Conservation (phyloP, 1,139 yeast species). For the Sugiyamaella sp. region DNA sequence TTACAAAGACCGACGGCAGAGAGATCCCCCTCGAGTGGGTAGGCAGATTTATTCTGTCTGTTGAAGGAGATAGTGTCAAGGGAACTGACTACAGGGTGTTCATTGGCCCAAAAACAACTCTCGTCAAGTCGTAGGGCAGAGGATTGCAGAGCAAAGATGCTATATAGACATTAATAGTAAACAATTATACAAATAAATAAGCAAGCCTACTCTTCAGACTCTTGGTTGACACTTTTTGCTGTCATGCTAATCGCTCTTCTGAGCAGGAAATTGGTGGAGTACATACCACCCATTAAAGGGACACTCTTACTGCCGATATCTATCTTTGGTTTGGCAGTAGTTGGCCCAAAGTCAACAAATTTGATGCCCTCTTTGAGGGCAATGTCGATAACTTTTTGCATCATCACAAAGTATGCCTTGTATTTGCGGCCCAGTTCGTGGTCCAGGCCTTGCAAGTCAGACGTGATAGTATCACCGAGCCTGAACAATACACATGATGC, state of each 20-base stretch:
- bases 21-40: constrained; percentile 9
- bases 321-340: constrained; percentile 47
- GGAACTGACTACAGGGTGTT: constrained; percentile 8
- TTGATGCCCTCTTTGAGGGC: constrained; percentile 47
- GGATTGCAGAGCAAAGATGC: not conserved
- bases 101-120: constrained; percentile 12
- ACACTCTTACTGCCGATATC: constrained; percentile 49
- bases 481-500: constrained; percentile 51
- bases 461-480: constrained; percentile 51
- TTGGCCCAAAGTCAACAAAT: constrained; percentile 51
- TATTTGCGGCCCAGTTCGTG: constrained; percentile 47
- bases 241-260: constrained; percentile 17
- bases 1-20: constrained; percentile 14
- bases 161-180: not conserved
- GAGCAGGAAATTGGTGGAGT: constrained; percentile 18
- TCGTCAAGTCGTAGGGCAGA: not conserved
- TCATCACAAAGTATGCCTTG: constrained; percentile 53
- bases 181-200: not conserved
- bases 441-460: constrained; percentile 51
- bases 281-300: constrained; percentile 46
- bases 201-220: constrained; percentile 9
- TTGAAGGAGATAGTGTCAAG: constrained; percentile 4
- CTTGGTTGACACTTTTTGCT: constrained; percentile 19
- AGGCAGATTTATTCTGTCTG: constrained; percentile 8
- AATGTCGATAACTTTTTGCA: constrained; percentile 50